Evolutionary conservation across 176 grass and related monocot genomes (phyloP).

Genomic region (Pontederia paniculata): DNA sequence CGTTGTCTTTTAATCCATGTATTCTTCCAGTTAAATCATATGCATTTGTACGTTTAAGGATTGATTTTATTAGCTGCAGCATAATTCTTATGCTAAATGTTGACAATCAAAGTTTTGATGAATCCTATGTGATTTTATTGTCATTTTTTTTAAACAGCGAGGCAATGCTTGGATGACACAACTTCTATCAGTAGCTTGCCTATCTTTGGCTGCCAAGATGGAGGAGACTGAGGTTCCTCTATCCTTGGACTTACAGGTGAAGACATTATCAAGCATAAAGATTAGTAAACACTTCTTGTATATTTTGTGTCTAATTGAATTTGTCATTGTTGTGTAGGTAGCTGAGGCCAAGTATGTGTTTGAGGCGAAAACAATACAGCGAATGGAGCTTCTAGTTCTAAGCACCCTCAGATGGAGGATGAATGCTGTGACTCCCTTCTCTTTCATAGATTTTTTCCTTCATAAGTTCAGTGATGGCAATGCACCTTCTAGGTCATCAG

Average conservation of each 20-base stretch:
- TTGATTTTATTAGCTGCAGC: background rate
- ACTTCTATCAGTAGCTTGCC: slow-evolving; percentile 75
- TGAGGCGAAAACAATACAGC: slow-evolving; percentile 64
- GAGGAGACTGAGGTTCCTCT: slow-evolving; percentile 78
- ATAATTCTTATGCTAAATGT: background rate
- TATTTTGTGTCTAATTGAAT: slow-evolving; percentile 13
- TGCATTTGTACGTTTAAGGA: background rate
- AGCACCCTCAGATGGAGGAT: slow-evolving; percentile 78
- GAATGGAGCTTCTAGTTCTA: slow-evolving; percentile 84
- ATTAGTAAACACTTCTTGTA: slow-evolving; percentile 3
- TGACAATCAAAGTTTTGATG: too few species aligned
- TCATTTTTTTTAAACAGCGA: slow-evolving; percentile 30
- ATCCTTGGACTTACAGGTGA: slow-evolving; percentile 66
- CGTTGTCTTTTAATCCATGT: background rate
- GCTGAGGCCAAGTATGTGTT: slow-evolving; percentile 44
- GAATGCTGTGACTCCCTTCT: slow-evolving; percentile 79
- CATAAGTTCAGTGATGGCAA: slow-evolving; percentile 54
- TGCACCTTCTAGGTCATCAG: slow-evolving; percentile 34
- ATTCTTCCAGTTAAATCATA: background rate
- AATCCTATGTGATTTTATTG: too few species aligned
- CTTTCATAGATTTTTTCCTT: slow-evolving; percentile 90
- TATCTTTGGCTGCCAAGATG: slow-evolving; percentile 90
- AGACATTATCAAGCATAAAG: slow-evolving; percentile 5
- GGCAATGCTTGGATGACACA: slow-evolving; percentile 61
- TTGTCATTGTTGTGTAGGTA: slow-evolving; percentile 34